A percentile compares a stretch with the other conserved stretches of the same genome.
Conservation (phyloP, 1,139 yeast species). For the Suhomyces taliae region DNA sequence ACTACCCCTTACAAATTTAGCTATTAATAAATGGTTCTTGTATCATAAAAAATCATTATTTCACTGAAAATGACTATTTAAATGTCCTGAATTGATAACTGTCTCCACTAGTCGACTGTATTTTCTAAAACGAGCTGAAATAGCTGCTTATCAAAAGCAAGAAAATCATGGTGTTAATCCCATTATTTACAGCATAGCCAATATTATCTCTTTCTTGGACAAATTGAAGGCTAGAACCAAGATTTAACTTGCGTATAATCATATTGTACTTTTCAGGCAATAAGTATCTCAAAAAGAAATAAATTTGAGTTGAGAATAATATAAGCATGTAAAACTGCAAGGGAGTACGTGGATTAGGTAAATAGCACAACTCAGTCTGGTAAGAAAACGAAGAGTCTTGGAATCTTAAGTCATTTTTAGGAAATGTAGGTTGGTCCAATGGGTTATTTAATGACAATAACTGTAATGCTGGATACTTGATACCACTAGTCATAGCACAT, state of each 20-base stretch:
- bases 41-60: too few relatives aligned
- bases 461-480: slow-evolving; percentile 81
- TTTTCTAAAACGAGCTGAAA: neutral
- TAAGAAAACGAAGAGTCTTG: slow-evolving; percentile 21
- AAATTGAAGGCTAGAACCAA: neutral
- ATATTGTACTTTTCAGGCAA: slow-evolving; percentile 7
- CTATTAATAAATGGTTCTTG: too few relatives aligned
- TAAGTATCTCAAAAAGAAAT: slow-evolving; percentile 9
- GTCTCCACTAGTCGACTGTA: neutral
- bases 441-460: slow-evolving; percentile 68
- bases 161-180: neutral
- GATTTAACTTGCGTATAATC: neutral
- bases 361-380: slow-evolving; percentile 61
- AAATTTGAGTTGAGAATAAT: slow-evolving; percentile 10
- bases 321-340: slow-evolving; percentile 36
- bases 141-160: slow-evolving; percentile 1
- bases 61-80: too few relatives aligned
- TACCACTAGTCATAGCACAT: slow-evolving; percentile 92
- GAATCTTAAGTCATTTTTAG: slow-evolving; percentile 13
- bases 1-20: too few relatives aligned
- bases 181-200: slow-evolving; percentile 4
- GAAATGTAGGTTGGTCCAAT: slow-evolving; percentile 9
- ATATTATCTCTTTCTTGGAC: neutral
- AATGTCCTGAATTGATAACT: too few relatives aligned
- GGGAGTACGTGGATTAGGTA: slow-evolving; percentile 69